Conservation (phyloP, 2,329 filamentous ascomycete genomes). For the Knufia petricola region DNA sequence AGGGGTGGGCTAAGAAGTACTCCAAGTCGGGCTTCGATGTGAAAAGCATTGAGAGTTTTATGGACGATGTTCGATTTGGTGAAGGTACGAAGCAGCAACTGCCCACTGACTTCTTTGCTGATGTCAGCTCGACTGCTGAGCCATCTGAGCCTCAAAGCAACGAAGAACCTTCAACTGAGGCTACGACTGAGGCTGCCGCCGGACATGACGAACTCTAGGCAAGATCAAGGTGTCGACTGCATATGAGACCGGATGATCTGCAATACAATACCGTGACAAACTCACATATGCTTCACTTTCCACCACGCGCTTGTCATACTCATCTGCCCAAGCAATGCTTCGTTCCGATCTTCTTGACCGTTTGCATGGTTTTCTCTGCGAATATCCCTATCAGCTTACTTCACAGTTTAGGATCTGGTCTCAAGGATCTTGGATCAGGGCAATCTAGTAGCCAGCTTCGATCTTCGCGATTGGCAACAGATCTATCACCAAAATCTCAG, state of each 20-base stretch:
- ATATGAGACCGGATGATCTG: not conserved
- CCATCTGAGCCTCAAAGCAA: not conserved
- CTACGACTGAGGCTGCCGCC: constrained; percentile 5
- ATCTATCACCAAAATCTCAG: not conserved
- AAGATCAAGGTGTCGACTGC: not conserved
- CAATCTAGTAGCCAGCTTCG: not conserved
- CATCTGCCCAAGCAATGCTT: no score
- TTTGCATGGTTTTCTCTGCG: no score
- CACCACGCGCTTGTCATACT: not conserved
- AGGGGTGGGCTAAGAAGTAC: constrained; percentile 76
- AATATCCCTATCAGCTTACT: no score
- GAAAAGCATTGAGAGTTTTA: constrained; percentile 66
- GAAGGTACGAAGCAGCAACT: constrained; percentile 72
- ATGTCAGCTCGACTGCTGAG: constrained; percentile 18
- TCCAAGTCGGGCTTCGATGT: constrained; percentile 44
- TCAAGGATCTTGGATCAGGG: no score
- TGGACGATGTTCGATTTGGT: constrained; percentile 83
- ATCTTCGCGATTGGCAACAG: not conserved
- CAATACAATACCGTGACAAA: not conserved
- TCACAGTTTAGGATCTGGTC: no score
- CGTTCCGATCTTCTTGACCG: no score
- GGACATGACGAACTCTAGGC: constrained; percentile 18
- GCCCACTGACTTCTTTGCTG: constrained; percentile 50
- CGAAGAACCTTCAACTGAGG: constrained; percentile 4
- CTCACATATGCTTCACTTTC: not conserved